Conservation (phyloP, 2,329 filamentous ascomycete species). For the Pyricularia sp. region DNA sequence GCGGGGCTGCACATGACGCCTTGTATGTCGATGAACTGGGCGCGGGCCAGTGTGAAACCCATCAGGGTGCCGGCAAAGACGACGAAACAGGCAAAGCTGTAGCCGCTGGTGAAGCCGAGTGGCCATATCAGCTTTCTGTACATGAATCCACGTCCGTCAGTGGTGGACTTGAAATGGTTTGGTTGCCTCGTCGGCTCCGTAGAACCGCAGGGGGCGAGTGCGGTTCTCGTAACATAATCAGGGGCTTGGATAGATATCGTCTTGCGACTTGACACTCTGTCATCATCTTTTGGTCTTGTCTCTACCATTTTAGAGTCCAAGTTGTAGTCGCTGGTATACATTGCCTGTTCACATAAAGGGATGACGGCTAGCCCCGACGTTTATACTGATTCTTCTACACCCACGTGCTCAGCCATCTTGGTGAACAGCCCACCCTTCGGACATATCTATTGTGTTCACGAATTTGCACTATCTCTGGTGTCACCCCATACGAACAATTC, state of each 20-base stretch:
- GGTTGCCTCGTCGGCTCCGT: not conserved
- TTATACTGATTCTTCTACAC: not conserved
- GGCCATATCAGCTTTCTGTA: conserved; percentile 8
- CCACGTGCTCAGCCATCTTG: not conserved
- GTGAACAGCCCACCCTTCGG: not conserved
- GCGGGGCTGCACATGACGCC: conserved; percentile 3
- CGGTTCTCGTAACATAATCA: not conserved
- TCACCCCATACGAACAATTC: not conserved
- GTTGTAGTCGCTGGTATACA: not conserved
- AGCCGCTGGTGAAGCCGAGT: conserved; percentile 45
- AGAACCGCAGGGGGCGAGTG: not conserved
- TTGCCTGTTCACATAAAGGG: not conserved
- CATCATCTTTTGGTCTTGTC: not conserved
- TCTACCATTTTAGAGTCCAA: not conserved
- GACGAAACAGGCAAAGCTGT: conserved; percentile 47
- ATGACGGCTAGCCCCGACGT: not conserved
- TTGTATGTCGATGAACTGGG: conserved; percentile 39
- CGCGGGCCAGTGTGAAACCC: conserved; percentile 36
- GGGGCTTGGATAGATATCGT: not conserved
- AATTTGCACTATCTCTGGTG: not conserved
- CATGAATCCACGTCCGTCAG: not conserved
- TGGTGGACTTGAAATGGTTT: not conserved
- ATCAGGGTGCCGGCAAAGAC: conserved; percentile 35
- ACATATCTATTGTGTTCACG: not conserved
- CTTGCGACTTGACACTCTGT: not conserved